A percentile compares a stretch with the other conserved stretches of the same genome.
Conservation (phyloP, 2,329 filamentous ascomycete species). For the Colletotrichum truncatum region DNA sequence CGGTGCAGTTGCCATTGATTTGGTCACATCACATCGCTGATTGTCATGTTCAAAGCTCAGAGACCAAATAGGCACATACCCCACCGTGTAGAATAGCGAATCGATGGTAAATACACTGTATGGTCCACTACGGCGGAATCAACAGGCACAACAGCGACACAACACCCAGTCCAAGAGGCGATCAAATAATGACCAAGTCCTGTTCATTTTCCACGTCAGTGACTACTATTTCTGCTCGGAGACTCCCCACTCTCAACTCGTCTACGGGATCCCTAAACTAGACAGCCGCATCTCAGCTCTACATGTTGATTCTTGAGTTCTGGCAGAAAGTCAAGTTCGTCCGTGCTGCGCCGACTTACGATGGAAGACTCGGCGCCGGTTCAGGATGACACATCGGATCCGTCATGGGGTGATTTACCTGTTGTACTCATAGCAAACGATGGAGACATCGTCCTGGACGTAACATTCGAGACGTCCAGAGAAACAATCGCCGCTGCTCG, state of each 20-base stretch:
- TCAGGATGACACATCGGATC: conserved; percentile 34
- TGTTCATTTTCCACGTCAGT: not conserved
- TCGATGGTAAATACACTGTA: not conserved
- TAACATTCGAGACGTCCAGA: conserved; percentile 70
- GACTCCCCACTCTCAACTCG: not conserved
- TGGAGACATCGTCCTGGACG: conserved; percentile 73
- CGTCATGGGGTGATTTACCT: conserved; percentile 36
- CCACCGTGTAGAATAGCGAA: too few relatives aligned
- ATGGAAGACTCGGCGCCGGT: conserved; percentile 36
- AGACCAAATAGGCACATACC: too few relatives aligned
- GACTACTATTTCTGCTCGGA: not conserved
- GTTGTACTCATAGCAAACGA: conserved; percentile 61
- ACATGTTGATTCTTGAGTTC: conserved; percentile 12
- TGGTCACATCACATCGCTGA: not conserved
- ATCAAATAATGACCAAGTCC: not conserved
- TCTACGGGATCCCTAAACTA: not conserved
- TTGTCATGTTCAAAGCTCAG: too few relatives aligned
- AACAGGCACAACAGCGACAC: too few relatives aligned
- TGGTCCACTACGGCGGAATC: not conserved
- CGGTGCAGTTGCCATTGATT: not conserved
- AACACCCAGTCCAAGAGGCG: too few relatives aligned
- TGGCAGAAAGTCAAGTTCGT: not conserved
- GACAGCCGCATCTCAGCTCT: not conserved
- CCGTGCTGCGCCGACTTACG: conserved; percentile 15
- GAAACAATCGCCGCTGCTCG: conserved; percentile 57